Base-by-base conservation (phyloP, 345 rosid genomes). In the Populus simonii region DNA sequence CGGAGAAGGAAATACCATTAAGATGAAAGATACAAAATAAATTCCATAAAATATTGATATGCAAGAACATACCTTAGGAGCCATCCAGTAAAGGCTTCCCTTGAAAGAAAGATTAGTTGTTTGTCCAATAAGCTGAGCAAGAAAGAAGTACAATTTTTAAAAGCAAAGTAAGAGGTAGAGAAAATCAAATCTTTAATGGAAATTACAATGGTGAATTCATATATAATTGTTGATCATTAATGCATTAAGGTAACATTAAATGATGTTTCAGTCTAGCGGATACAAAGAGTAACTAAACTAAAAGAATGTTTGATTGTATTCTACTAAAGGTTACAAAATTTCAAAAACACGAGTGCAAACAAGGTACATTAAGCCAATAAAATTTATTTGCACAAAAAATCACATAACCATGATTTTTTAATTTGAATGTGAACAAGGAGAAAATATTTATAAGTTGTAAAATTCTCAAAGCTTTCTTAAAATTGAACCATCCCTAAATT, bases 41-140 rank as follows among this genome's bases (percentile, higher is more conserved):
- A 61, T 23, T 62, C 20, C 39, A 69, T 63, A 17, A 47, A 6
- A 1, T 70, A 81, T 63, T 63, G 6, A 69, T 73, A 17, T 45
- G 63, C 51, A 68, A 59, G 43, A 69, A 59, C 76, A 69, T 88
- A 96, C 99, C 97, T 96, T 96, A 72, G 97, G 98, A 81, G 97
- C 98, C 99, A 93, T 96, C 99, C 97, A 96, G 75, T 93, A 88
- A 17, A 98, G 99, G 74, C 97, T 96, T 84, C 99, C 97, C 76
- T 89, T 96, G 51, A 96, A 73, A 80, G 98, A 96, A 41, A 96
- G 96, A 82, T 90, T 92, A 76, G 93, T 91, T 81, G 87, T 83
- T 87, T 90, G 98, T 65, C 99, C 94, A 3, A 90, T 86, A 83
- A 93, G 96, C 97, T 92, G 84, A 79, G 81, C 47, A 85, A 75